phyloP scores from a whole-genome alignment of 768 basidiomycete species.

The Suillus paluster region DNA sequence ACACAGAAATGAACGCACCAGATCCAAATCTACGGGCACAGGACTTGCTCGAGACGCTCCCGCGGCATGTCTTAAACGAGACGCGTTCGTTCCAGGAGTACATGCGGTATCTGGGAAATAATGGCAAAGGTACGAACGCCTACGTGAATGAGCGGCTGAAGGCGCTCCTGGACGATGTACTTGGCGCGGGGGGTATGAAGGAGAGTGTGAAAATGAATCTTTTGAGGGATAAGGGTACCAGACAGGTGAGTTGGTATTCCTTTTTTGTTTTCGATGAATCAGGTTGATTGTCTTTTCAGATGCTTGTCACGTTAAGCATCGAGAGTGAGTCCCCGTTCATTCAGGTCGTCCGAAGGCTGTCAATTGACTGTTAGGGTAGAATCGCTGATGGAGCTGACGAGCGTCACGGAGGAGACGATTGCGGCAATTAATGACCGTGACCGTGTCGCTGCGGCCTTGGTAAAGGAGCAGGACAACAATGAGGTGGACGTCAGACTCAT shows the following conservation, averaged over 20 bases:
- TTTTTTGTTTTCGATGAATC: neutral
- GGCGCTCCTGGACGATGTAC: slow-evolving; percentile 47
- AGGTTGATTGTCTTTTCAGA: slow-evolving; percentile 29
- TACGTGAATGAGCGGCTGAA: slow-evolving; percentile 27
- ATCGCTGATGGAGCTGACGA: slow-evolving; percentile 36
- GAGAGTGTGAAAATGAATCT: slow-evolving; percentile 44
- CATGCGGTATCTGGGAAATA: slow-evolving; percentile 38
- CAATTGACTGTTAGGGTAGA: slow-evolving; percentile 23
- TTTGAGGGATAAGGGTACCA: slow-evolving; percentile 45
- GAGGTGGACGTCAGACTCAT: neutral
- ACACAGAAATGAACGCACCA: neutral
- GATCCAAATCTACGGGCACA: slow-evolving; percentile 22
- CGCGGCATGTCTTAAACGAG: slow-evolving; percentile 41
- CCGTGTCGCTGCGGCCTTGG: slow-evolving; percentile 16
- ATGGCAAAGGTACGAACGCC: slow-evolving; percentile 13
- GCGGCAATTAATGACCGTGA: slow-evolving; percentile 36
- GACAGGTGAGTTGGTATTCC: slow-evolving; percentile 39
- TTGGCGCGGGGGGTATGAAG: slow-evolving; percentile 34
- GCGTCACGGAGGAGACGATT: slow-evolving; percentile 39
- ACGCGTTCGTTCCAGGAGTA: slow-evolving; percentile 45
- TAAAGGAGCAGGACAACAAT: slow-evolving; percentile 11
- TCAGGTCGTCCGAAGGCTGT: neutral
- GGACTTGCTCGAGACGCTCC: slow-evolving; percentile 42
- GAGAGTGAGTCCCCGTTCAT: slow-evolving; percentile 42
- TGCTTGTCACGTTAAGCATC: slow-evolving; percentile 47